A percentile compares a stretch with the other conserved stretches of the same genome.
phyloP scores from a whole-genome alignment of 1,139 yeast species.

The Geotrichum carabidarum region DNA sequence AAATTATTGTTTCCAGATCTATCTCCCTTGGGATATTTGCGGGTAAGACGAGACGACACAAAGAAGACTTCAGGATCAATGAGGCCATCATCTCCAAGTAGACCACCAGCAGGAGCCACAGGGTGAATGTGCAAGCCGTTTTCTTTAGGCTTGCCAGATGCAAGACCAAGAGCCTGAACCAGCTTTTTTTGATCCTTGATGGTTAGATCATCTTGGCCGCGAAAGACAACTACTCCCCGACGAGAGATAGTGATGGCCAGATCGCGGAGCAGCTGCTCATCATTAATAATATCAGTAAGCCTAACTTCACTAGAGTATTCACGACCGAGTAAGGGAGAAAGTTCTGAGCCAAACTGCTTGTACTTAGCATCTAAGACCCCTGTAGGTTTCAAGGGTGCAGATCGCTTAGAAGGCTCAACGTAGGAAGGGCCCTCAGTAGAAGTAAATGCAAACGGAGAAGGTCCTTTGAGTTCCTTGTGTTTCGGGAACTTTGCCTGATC shows the following conservation, averaged over 20 bases:
- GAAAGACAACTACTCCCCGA: conserved; percentile 63
- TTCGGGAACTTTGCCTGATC: conserved; percentile 13
- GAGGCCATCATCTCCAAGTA: conserved; percentile 22
- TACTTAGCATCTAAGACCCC: conserved; percentile 28
- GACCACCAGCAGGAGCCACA: conserved; percentile 35
- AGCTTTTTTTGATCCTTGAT: conserved; percentile 49
- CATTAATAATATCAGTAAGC: conserved; percentile 47
- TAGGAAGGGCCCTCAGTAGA: conserved; percentile 25
- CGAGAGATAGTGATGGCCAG: conserved; percentile 59
- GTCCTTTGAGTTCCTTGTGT: conserved; percentile 22
- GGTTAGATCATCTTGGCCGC: conserved; percentile 55
- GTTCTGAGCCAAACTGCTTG: conserved; percentile 26
- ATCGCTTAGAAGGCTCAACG: conserved; percentile 16
- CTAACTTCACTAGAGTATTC: conserved; percentile 32
- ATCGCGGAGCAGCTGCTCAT: conserved; percentile 46
- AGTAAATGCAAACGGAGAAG: conserved; percentile 29
- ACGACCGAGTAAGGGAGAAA: conserved; percentile 34
- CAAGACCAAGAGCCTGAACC: conserved; percentile 55
- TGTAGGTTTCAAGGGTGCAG: conserved; percentile 23
- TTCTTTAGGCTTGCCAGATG: conserved; percentile 63
- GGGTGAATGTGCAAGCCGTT: conserved; percentile 52
- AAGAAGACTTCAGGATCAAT: conserved; percentile 24
- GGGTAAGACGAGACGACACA: conserved; percentile 28
- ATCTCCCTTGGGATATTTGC: conserved; percentile 23
- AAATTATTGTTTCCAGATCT: conserved; percentile 7